Base-by-base conservation (phyloP, 2,329 filamentous ascomycete genomes). In the Diaporthe citri region DNA sequence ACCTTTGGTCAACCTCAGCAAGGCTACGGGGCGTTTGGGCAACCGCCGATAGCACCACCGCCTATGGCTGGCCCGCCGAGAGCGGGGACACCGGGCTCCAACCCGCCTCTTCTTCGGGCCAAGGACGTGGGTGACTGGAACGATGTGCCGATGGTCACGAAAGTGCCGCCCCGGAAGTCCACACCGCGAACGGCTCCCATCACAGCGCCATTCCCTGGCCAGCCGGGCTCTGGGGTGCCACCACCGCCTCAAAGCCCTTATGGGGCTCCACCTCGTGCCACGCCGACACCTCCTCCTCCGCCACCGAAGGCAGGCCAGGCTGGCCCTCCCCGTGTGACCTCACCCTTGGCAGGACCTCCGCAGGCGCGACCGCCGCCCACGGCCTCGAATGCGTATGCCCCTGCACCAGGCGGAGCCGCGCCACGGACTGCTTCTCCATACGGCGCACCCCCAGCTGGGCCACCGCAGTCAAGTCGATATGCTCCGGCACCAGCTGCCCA, bases 91-190 rank as follows among this genome's bases (percentile, higher is more conserved):
- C 90, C 92, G n/a, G 93, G 94, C 22, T 88, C 90, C 17, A 88
- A 89, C 34, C 88, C 91, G 55, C 92, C 95, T 31, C 91, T 94
- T 25, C 91, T 94, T 13, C 92, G 91, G 80, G 87, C 90, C 74
- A 93, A 92, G 81, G 93, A 93, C 77, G 92, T 93, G 77, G 91
- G 93, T 39, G 93, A 94, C 79, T 99, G 97, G 97, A 99, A 99
- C 79, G 97, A 99, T 83, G 93, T 97, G 70, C 97, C 97, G 1
- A 90, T 98, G 80, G 94, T 98, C 60, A 89, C 91, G 60, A 95
- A 96, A 86, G 89, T 93, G n/a, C 89, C 90, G 20, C 89, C 93
- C 31, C 92, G 96, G 78, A 91, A 93, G 81, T 88, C 89, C 60
- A 98, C 96, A 1, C 95, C 96, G 3, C 91, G 88, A 73, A 87